Evolutionary conservation across 306 rosid species (phyloP).

Genomic region (Vicia villosa): DNA sequence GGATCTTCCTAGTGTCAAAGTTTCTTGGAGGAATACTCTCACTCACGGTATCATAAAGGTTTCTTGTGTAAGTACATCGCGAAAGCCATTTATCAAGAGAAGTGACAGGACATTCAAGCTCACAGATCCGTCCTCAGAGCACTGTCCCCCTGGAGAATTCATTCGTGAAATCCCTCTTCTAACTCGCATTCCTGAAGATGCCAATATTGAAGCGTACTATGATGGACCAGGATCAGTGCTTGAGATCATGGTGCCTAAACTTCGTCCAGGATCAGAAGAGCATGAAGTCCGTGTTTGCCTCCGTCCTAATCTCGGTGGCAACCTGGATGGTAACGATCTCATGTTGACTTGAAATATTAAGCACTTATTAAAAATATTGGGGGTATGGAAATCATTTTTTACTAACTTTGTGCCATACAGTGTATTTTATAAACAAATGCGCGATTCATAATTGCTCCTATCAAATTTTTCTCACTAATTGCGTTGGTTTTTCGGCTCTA

Average conservation of each 20-base stretch:
- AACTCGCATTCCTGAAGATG: slow-evolving; percentile 91
- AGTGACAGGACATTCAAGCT: slow-evolving; percentile 84
- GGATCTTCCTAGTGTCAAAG: slow-evolving; percentile 88
- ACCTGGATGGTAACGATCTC: slow-evolving; percentile 78
- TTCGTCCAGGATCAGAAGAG: slow-evolving; percentile 75
- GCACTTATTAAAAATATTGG: slow-evolving; percentile 41
- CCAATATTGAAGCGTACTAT: slow-evolving; percentile 87
- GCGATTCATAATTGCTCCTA: too few relatives aligned
- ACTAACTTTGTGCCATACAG: slow-evolving; percentile 44
- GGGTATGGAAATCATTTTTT: slow-evolving; percentile 41
- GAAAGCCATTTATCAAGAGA: slow-evolving; percentile 76
- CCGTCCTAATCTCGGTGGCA: slow-evolving; percentile 84
- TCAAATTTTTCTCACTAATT: slow-evolving; percentile 31
- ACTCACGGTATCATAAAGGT: slow-evolving; percentile 86
- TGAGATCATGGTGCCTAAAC: slow-evolving; percentile 94
- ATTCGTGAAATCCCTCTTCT: slow-evolving; percentile 83
- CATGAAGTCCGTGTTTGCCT: slow-evolving; percentile 97
- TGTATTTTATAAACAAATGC: slow-evolving; percentile 31
- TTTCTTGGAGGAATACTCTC: slow-evolving; percentile 89
- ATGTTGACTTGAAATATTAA: slow-evolving; percentile 63
- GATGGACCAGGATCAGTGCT: slow-evolving; percentile 89
- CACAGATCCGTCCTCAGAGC: slow-evolving; percentile 77
- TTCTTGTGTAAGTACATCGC: slow-evolving; percentile 82
- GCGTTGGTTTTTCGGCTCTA: slow-evolving; percentile 38
- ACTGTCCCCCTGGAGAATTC: slow-evolving; percentile 93